Evolutionary conservation across 768 basidiomycete species (phyloP).

Genomic region (Fomitopsis pulvina): DNA sequence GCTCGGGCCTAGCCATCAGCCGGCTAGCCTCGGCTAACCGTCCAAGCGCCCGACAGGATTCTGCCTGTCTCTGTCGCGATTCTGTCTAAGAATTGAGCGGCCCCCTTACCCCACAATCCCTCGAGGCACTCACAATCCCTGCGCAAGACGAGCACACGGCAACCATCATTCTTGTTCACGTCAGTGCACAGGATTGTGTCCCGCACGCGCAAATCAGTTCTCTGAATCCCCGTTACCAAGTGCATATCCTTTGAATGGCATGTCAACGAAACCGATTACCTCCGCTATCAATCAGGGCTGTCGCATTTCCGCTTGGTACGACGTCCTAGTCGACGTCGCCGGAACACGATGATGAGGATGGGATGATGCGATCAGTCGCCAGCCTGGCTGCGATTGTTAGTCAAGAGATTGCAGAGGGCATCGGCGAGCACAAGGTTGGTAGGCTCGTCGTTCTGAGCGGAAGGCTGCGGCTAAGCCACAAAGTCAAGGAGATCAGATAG

Average conservation of each 20-base stretch:
- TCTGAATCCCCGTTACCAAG: conserved; percentile 39
- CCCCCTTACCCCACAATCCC: conserved; percentile 19
- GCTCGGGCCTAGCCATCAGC: too few species aligned
- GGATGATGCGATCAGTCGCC: conserved; percentile 61
- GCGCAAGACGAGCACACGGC: conserved; percentile 65
- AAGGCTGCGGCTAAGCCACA: conserved; percentile 65
- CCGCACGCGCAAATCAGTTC: conserved; percentile 66
- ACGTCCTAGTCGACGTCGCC: conserved; percentile 36
- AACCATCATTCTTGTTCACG: conserved; percentile 87
- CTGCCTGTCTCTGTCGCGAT: too few species aligned
- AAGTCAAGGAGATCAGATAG: conserved; percentile 55
- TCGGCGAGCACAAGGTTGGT: conserved; percentile 58
- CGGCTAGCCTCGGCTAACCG: too few species aligned
- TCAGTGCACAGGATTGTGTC: conserved; percentile 38
- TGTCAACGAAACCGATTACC: conserved; percentile 49
- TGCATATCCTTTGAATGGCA: conserved; percentile 72
- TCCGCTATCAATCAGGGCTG: background rate
- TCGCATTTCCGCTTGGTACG: conserved; percentile 43
- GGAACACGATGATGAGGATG: conserved; percentile 59
- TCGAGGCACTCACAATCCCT: conserved; percentile 47
- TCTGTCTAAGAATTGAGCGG: too few species aligned
- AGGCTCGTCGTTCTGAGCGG: conserved; percentile 72
- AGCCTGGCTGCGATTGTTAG: conserved; percentile 64
- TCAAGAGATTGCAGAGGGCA: conserved; percentile 65
- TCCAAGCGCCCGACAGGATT: too few species aligned